Evolutionary conservation across 2,329 filamentous ascomycete species (phyloP), one percentile per base, ranked within the genome.

Genomic region (Aspergillus cejpii): DNA sequence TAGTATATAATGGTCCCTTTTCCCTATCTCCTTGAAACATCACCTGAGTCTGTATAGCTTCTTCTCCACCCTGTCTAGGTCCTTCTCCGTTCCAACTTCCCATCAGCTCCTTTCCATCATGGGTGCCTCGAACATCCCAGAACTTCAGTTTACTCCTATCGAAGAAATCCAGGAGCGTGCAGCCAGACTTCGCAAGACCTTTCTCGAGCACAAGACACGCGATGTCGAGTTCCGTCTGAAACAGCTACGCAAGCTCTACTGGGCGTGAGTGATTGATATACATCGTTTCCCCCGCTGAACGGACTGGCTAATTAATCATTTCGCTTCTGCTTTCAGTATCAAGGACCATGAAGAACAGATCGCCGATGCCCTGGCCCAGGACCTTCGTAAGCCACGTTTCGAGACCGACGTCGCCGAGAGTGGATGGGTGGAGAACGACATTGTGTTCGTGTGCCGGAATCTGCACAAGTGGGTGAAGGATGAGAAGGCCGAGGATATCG

Each of bases 191-290:
- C 82, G 82, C 60, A 69, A 74, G 41, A 81, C 83, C n/a, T 97
- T 87, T 70, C 76, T 77, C 56, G 78, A 85, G 14, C 83, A 89
- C 65, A 85, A 84, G 70, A 96, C 90, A 34, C 88, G 88, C 63
- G 78, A 87, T 43, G 64, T 96, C 49, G 78, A 87, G 59, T 97
- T 85, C 72, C 83, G 92, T 52, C 74, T 90, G 51, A 76, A 80
- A 43, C 92, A 97, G 75, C 80, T 98, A 49, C 85, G 90, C 57
- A 91, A 89, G 76, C 82, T 97, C 45, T 97, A 95, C 74, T 97
- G 92, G 92, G 89, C 79, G 74, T 76, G 55, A 67, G 67, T 62
- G 31, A 34, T 19, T 24, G 23, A 20, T 15, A 33, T 29, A 36
- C 31, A 4, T 6, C 33, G 3, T 17, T 28, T 38, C 21, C n/a